phyloP scores from a whole-genome alignment of 1,284 basidiomycete species.

The Trametes polyzona region DNA sequence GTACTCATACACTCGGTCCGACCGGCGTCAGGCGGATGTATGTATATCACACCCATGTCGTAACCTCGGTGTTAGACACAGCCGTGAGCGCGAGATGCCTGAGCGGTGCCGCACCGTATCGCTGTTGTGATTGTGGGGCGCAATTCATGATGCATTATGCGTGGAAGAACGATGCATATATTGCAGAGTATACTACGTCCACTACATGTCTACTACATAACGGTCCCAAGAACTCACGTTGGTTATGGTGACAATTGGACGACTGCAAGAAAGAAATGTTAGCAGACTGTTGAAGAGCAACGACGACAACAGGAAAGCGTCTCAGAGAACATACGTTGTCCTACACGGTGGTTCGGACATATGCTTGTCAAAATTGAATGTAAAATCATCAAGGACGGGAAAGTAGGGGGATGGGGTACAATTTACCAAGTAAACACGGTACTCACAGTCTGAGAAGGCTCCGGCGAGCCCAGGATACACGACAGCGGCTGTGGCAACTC shows the following conservation, averaged over 20 bases:
- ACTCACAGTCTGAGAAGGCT: slow-evolving; percentile 10
- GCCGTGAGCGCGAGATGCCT: no score
- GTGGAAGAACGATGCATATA: no score
- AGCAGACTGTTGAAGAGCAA: slow-evolving; percentile 11
- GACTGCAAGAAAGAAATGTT: background rate
- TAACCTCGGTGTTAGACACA: no score
- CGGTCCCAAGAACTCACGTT: no score
- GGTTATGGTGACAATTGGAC: no score
- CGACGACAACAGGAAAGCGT: slow-evolving; percentile 26
- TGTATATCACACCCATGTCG: background rate
- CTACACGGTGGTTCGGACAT: slow-evolving; percentile 58
- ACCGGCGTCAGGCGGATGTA: background rate
- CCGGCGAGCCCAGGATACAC: background rate
- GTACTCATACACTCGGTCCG: background rate
- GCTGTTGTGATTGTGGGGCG: no score
- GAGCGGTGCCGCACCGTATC: no score
- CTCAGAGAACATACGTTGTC: slow-evolving; percentile 51
- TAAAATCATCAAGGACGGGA: slow-evolving; percentile 44
- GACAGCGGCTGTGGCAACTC: background rate
- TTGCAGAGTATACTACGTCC: no score
- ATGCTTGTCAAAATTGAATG: slow-evolving; percentile 52
- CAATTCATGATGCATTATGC: no score
- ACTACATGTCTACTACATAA: no score
- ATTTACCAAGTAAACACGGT: background rate
- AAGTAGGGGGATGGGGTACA: background rate